Evolutionary conservation across 2,329 filamentous ascomycete species (phyloP).

Genomic region (Fusarium aywerte): DNA sequence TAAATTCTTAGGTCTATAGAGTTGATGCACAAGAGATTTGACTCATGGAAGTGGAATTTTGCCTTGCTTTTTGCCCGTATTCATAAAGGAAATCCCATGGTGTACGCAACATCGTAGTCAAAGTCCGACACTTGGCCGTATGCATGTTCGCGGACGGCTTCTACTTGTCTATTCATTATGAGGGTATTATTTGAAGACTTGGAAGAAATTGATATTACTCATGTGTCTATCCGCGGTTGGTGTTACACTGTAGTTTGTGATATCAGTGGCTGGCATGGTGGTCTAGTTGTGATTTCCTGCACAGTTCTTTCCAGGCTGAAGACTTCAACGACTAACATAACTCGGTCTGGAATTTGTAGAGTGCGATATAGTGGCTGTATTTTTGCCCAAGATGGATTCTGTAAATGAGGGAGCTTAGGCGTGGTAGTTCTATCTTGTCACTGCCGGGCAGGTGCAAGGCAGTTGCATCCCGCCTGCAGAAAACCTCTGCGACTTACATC

Average conservation of each 20-base stretch:
- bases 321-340: neutral
- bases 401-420: neutral
- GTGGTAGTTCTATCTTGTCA: neutral
- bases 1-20: too few relatives aligned
- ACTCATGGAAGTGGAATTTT: too few relatives aligned
- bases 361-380: neutral
- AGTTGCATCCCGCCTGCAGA: neutral
- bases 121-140: too few relatives aligned
- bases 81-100: too few relatives aligned
- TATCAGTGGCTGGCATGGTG: neutral
- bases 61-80: too few relatives aligned
- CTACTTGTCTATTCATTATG: slow-evolving; percentile 26
- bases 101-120: too few relatives aligned
- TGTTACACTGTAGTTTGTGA: neutral
- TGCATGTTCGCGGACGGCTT: slow-evolving; percentile 22
- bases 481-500: neutral
- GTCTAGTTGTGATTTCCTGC: neutral
- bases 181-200: too few relatives aligned
- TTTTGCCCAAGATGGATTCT: neutral
- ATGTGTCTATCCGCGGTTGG: neutral
- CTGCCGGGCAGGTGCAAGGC: slow-evolving; percentile 8
- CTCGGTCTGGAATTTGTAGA: neutral
- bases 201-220: neutral
- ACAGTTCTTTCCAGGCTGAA: neutral
- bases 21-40: too few relatives aligned